These are phyloP conservation scores for Triticum urartu DNA, from an alignment of 176 grass and related monocot genomes.

Conservation along the genomic window DNA sequence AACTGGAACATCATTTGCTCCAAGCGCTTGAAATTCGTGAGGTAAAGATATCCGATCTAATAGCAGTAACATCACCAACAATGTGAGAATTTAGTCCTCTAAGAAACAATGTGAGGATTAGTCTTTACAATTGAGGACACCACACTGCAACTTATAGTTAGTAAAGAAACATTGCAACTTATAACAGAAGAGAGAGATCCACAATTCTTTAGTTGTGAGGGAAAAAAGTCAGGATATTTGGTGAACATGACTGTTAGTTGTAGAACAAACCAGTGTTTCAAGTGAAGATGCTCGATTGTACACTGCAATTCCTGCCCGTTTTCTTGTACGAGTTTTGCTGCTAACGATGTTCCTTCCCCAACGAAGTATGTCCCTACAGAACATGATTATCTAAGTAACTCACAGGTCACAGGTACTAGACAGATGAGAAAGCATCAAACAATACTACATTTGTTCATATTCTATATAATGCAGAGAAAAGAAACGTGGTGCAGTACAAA, in stretches of 20 bases:
- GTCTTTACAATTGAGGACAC: background rate
- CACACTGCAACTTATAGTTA: background rate
- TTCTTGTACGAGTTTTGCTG: conserved; percentile 88
- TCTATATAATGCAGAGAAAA: background rate
- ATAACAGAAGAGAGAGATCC: background rate
- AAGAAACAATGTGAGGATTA: background rate
- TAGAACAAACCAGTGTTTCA: conserved; percentile 74
- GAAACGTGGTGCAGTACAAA: background rate
- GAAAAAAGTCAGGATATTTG: background rate
- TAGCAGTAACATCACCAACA: conserved; percentile 3
- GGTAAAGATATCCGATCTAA: conserved; percentile 92
- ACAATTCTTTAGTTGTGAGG: background rate
- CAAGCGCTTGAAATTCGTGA: conserved; percentile 84
- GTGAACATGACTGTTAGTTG: background rate
- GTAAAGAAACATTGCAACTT: background rate
- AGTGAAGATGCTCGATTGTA: conserved; percentile 96
- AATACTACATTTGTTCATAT: background rate
- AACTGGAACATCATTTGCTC: conserved; percentile 91
- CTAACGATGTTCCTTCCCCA: conserved; percentile 95
- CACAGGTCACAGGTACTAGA: background rate
- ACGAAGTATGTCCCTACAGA: conserved; percentile 80
- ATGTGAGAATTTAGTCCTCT: background rate
- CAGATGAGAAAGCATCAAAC: background rate
- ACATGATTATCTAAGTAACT: conserved; percentile 24
- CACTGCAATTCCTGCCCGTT: conserved; percentile 77